Percentiles rank a stretch among this genome's conserved stretches.
These are phyloP conservation scores for Pelargonium fulgidum DNA, from an alignment of 441 rosid genomes.

Conservation along the genomic window DNA sequence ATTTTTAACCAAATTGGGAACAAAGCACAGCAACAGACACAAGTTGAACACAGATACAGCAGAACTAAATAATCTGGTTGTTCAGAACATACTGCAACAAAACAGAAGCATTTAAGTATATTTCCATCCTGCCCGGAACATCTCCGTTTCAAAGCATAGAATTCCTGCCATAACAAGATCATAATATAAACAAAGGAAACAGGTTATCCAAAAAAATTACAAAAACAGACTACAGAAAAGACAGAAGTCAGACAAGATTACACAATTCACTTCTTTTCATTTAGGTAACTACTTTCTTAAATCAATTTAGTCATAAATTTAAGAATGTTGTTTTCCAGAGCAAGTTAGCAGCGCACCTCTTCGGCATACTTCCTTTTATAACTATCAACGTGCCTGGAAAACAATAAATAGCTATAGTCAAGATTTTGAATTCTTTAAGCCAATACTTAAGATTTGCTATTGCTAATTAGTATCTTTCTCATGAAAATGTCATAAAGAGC, in stretches of 20 bases:
- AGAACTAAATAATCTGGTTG: background rate
- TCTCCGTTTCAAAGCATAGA: background rate
- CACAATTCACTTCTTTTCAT: no score
- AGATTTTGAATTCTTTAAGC: background rate
- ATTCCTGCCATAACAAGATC: slow-evolving; percentile 3
- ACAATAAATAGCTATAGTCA: background rate
- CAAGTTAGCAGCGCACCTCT: background rate
- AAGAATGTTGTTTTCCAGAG: background rate
- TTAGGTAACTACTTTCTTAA: no score
- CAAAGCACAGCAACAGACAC: background rate
- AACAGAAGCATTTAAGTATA: slow-evolving; percentile 3
- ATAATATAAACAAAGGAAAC: background rate
- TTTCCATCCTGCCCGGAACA: slow-evolving; percentile 3
- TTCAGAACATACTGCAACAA: slow-evolving; percentile 4
- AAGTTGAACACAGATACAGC: background rate
- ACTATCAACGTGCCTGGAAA: slow-evolving; percentile 4
- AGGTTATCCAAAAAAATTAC: background rate
- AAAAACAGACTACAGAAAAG: background rate
- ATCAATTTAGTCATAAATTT: background rate
- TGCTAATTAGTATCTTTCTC: background rate
- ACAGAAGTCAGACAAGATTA: background rate
- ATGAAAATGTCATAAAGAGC: background rate
- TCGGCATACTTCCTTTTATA: slow-evolving; percentile 4
- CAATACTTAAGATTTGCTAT: background rate
- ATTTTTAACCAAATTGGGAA: background rate